phyloP scores from a whole-genome alignment of 2,329 filamentous ascomycete genomes.

The Fusarium dlaminii region DNA sequence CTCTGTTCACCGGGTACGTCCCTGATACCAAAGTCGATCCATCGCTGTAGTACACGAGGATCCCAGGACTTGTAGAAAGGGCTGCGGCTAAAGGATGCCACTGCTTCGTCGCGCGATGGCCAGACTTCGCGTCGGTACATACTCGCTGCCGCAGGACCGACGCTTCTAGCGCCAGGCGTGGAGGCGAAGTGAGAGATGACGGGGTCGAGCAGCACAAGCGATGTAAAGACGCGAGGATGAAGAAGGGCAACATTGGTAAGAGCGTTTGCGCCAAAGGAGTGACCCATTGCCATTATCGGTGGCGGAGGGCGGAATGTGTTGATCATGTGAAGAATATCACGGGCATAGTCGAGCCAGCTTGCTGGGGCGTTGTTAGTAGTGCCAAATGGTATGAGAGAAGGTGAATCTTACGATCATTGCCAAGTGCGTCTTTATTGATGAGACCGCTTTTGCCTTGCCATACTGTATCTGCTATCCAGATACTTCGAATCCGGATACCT shows the following conservation, averaged over 20 bases:
- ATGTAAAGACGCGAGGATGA: constrained; percentile 82
- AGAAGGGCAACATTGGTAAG: constrained; percentile 77
- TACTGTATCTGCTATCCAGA: constrained; percentile 92
- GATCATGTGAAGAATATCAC: constrained; percentile 85
- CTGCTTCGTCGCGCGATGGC: constrained; percentile 78
- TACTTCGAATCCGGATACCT: constrained; percentile 77
- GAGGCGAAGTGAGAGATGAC: constrained; percentile 68
- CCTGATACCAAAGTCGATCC: constrained; percentile 76
- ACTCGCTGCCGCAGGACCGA: constrained; percentile 67
- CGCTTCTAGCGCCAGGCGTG: constrained; percentile 47
- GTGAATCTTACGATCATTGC: constrained; percentile 78
- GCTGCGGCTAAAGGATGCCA: constrained; percentile 69
- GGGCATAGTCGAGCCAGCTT: constrained; percentile 84
- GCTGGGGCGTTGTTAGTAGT: constrained; percentile 23
- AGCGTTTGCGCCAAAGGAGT: constrained; percentile 86
- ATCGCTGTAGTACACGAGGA: constrained; percentile 73
- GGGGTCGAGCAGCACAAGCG: constrained; percentile 84
- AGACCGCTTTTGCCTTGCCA: constrained; percentile 83
- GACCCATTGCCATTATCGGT: constrained; percentile 84
- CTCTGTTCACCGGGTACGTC: constrained; percentile 58
- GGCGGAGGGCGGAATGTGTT: constrained; percentile 84
- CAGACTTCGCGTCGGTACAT: constrained; percentile 80
- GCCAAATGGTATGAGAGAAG: background rate
- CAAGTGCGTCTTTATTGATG: constrained; percentile 78
- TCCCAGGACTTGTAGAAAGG: constrained; percentile 86